Evolutionary conservation across 768 basidiomycete species (phyloP).

Genomic region (Boletus rex-veris): DNA sequence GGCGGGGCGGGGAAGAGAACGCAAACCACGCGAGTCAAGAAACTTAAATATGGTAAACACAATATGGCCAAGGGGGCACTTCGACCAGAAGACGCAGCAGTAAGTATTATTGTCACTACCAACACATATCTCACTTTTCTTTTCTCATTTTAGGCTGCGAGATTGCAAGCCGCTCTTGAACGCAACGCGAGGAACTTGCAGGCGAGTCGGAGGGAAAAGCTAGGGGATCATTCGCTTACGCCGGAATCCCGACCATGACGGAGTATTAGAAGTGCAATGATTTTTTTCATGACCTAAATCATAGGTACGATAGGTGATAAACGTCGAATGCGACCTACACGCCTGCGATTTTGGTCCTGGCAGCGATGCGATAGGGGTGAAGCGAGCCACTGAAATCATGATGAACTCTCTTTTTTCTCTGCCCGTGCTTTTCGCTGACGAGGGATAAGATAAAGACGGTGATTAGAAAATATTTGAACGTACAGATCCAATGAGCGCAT

Average conservation of each 20-base stretch:
- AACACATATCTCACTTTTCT: background rate
- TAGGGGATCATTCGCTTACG: slow-evolving; percentile 19
- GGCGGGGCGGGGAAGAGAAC: slow-evolving; percentile 26
- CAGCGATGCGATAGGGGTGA: background rate
- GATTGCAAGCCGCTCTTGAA: slow-evolving; percentile 65
- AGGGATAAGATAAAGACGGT: background rate
- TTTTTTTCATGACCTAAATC: slow-evolving; percentile 14
- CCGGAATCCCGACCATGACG: slow-evolving; percentile 14
- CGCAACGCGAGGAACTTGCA: slow-evolving; percentile 33
- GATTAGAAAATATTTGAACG: slow-evolving; percentile 25
- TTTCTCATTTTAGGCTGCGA: slow-evolving; percentile 50
- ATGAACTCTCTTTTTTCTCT: slow-evolving; percentile 54
- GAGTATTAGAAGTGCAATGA: slow-evolving; percentile 5
- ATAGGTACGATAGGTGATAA: slow-evolving; percentile 22
- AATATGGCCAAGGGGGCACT: slow-evolving; percentile 88
- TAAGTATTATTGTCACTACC: slow-evolving; percentile 23
- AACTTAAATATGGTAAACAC: slow-evolving; percentile 65
- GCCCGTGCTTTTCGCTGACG: slow-evolving; percentile 62
- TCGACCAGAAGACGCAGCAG: slow-evolving; percentile 79
- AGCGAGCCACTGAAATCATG: slow-evolving; percentile 17
- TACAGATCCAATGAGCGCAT: slow-evolving; percentile 73
- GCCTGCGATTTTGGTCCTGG: slow-evolving; percentile 3
- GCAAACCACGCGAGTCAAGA: slow-evolving; percentile 44
- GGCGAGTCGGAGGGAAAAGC: slow-evolving; percentile 25
- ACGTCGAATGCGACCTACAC: slow-evolving; percentile 12